These are phyloP conservation scores for Sporopachydermia quercuum DNA, from an alignment of 805 yeast genomes.

Conservation along the genomic window DNA sequence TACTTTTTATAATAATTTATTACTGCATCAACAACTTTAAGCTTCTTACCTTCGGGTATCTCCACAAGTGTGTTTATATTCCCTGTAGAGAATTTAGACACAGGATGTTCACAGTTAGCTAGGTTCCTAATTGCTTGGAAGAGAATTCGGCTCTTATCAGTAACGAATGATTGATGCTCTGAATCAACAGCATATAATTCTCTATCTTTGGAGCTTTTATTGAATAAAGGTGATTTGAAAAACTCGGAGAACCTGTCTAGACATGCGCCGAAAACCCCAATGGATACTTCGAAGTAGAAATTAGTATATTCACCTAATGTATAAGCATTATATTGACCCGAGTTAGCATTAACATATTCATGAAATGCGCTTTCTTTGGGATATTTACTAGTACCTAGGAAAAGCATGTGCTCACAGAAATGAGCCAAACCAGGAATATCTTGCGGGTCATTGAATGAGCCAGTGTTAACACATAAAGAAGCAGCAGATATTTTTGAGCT, in stretches of 20 bases:
- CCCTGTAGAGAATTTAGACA: slow-evolving; percentile 42
- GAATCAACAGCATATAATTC: slow-evolving; percentile 50
- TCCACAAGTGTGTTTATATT: slow-evolving; percentile 34
- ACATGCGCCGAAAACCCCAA: slow-evolving; percentile 38
- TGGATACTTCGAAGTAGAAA: slow-evolving; percentile 37
- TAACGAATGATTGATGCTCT: slow-evolving; percentile 45
- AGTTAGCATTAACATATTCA: slow-evolving; percentile 33
- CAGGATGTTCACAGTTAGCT: slow-evolving; percentile 35
- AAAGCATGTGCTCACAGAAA: slow-evolving; percentile 57
- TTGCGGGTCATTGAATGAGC: slow-evolving; percentile 56
- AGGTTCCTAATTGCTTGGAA: slow-evolving; percentile 38
- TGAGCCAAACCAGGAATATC: slow-evolving; percentile 64
- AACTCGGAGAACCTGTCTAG: slow-evolving; percentile 45
- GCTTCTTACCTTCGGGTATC: slow-evolving; percentile 24
- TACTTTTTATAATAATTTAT: slow-evolving; percentile 29
- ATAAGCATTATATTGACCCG: slow-evolving; percentile 43
- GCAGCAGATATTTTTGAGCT: slow-evolving; percentile 66
- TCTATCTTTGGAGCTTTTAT: slow-evolving; percentile 36
- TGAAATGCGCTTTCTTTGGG: slow-evolving; percentile 68
- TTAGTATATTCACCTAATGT: slow-evolving; percentile 43
- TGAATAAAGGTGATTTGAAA: slow-evolving; percentile 39
- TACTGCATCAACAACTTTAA: slow-evolving; percentile 37
- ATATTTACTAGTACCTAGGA: slow-evolving; percentile 70
- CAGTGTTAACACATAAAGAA: slow-evolving; percentile 64
- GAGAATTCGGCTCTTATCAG: slow-evolving; percentile 39